These are phyloP conservation scores for Phytophthora syringae DNA, from an alignment of 352 stramenopile species.

Conservation along the genomic window DNA sequence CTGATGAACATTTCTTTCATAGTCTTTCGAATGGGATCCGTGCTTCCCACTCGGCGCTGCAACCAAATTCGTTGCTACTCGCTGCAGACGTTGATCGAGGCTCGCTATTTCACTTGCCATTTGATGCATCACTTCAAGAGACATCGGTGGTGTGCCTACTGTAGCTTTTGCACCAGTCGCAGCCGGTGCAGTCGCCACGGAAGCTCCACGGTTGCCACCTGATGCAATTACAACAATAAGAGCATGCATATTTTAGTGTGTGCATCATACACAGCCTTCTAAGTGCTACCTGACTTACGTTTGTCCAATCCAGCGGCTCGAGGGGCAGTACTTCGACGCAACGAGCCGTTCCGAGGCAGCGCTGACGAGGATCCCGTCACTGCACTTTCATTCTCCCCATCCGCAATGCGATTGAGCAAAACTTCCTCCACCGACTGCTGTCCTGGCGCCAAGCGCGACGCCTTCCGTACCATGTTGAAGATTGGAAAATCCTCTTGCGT, in stretches of 20 bases:
- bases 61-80: conserved; percentile 17
- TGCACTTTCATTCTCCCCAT: conserved; percentile 8
- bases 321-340: neutral
- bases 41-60: neutral
- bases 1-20: conserved; percentile 34
- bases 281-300: conserved; percentile 5
- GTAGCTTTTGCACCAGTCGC: conserved; percentile 1
- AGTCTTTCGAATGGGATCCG: neutral
- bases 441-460: conserved; percentile 55
- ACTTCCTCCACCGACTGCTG: conserved; percentile 76
- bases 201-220: conserved; percentile 3
- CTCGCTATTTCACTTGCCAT: conserved; percentile 35
- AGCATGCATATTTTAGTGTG: no score
- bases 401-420: conserved; percentile 56
- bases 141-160: conserved; percentile 3
- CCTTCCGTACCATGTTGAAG: conserved; percentile 66
- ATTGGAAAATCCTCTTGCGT: conserved; percentile 2
- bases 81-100: conserved; percentile 37
- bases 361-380: conserved; percentile 6
- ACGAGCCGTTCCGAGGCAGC: neutral
- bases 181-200: conserved; percentile 24
- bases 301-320: neutral
- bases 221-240: no score
- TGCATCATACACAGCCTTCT: no score
- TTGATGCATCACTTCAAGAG: conserved; percentile 33